Percentiles rank a stretch among this genome's conserved stretches.
Conservation (phyloP, 1,284 basidiomycete species). For the Grifola frondosa region DNA sequence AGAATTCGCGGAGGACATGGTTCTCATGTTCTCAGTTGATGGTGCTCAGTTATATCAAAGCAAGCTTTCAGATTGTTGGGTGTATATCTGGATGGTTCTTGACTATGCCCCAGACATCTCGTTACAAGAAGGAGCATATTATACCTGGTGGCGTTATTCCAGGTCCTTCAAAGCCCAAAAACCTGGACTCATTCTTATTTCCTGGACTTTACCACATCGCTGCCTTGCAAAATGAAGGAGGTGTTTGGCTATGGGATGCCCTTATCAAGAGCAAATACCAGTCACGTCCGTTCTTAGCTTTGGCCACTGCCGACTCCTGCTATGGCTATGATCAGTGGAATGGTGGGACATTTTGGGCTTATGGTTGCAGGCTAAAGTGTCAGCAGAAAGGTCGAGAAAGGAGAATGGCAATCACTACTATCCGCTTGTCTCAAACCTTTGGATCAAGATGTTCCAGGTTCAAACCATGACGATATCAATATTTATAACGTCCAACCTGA, state of each 20-base stretch:
- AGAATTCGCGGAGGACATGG: slow-evolving; percentile 17
- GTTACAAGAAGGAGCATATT: slow-evolving; percentile 27
- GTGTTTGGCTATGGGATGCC: slow-evolving; percentile 22
- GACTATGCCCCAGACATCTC: slow-evolving; percentile 13
- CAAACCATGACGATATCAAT: slow-evolving; percentile 32
- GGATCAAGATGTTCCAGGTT: slow-evolving; percentile 24
- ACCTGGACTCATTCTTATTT: slow-evolving; percentile 24
- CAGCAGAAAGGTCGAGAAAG: slow-evolving; percentile 33
- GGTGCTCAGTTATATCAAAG: slow-evolving; percentile 30
- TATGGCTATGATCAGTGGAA: slow-evolving; percentile 29
- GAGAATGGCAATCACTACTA: slow-evolving; percentile 20
- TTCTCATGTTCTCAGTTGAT: slow-evolving; percentile 28
- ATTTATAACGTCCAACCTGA: slow-evolving; percentile 2
- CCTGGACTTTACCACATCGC: slow-evolving; percentile 22
- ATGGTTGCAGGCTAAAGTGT: slow-evolving; percentile 36
- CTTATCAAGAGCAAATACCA: not conserved
- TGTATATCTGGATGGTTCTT: slow-evolving; percentile 29
- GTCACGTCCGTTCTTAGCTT: slow-evolving; percentile 16
- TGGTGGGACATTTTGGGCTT: slow-evolving; percentile 34
- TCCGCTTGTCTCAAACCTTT: slow-evolving; percentile 28
- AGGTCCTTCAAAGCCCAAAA: slow-evolving; percentile 25
- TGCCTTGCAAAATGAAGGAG: slow-evolving; percentile 19
- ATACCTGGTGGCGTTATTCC: slow-evolving; percentile 24
- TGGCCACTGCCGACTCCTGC: slow-evolving; percentile 22
- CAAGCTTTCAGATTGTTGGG: slow-evolving; percentile 29